These are phyloP conservation scores for Dryas alaskensis DNA, from an alignment of 306 rosid genomes.

Conservation along the genomic window DNA sequence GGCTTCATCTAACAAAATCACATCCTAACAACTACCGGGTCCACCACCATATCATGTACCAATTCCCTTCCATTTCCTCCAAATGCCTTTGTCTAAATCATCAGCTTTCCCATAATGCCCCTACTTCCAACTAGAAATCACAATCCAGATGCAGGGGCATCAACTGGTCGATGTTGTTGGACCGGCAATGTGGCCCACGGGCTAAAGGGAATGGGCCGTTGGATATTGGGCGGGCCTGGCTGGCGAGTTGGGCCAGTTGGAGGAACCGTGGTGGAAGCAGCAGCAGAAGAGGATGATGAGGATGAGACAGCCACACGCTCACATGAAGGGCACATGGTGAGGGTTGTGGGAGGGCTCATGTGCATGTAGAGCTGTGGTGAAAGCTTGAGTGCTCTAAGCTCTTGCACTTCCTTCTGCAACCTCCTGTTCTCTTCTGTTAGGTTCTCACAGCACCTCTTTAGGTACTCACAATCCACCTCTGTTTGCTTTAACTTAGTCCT, in stretches of 20 bases:
- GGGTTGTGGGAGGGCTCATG: constrained; percentile 95
- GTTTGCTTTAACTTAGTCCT: constrained; percentile 99
- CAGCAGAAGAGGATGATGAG: constrained; percentile 39
- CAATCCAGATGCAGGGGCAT: constrained; percentile 21
- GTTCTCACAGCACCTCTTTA: constrained; percentile 80
- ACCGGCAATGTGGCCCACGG: constrained; percentile 62
- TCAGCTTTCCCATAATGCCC: constrained; percentile 1
- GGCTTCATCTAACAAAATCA: constrained; percentile 23
- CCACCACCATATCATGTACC: background rate
- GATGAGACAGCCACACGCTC: constrained; percentile 70
- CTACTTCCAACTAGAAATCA: constrained; percentile 6
- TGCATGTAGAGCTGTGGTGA: constrained; percentile 89
- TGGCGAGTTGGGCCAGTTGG: constrained; percentile 21
- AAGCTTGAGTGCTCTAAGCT: constrained; percentile 82
- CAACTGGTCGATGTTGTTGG: constrained; percentile 36
- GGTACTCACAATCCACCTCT: constrained; percentile 87
- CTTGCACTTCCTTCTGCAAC: constrained; percentile 87
- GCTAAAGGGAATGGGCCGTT: constrained; percentile 42
- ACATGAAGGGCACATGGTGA: constrained; percentile 94
- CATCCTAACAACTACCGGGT: constrained; percentile 22
- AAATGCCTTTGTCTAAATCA: background rate
- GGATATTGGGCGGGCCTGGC: constrained; percentile 25
- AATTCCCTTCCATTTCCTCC: constrained; percentile 5
- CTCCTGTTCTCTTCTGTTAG: constrained; percentile 78
- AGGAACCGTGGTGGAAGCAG: constrained; percentile 4